Evolutionary conservation across 208 protist species (phyloP), one percentile per base, ranked within the genome.

Genomic region (Naegleria lovaniensis): DNA sequence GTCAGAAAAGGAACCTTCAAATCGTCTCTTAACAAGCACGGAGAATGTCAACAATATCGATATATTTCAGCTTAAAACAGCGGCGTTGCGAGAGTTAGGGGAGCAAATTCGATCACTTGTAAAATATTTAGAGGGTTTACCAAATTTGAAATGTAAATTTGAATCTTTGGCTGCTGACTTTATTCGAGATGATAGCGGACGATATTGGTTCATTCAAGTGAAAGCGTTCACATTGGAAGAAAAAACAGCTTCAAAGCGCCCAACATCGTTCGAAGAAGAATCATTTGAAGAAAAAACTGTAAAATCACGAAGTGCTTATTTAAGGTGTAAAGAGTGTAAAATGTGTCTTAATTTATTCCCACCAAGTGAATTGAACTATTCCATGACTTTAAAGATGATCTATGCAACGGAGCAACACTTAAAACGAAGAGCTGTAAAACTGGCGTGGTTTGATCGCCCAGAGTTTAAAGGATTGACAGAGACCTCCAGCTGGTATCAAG

Each of bases 371-470:
- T 43, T 91, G 79, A 51, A n/a, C 4, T 91, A 87, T 38, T 89
- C 90, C 3, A 87, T 91, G 90, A 89, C 90, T 39, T 33, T 88
- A 41, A 91, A 91, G 38, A 91, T 91, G 90, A 91, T 91, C 11
- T 85, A 89, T 88, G 90, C 76, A 5, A 91, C 76, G 29, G 90
- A 91, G n/a, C 16, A 91, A 33, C 90, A 91, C 15, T 55, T 91
- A 19, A 88, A 84, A n/a, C 38, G 85, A 51, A 1, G 76, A 48
- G 75, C 79, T 33, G 85, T 79, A 5, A 79, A 89, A 48, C 29
- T 91, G 29, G 75, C 67, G 13, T 91, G 90, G 90, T 91, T 91
- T 15, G 90, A 91, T 43, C 38, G 67, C 11, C 90, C 90, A 52
- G 67, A 89, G 52, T 90, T 90, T n/a, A 52, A 51, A 33, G 19